Evolutionary conservation across 2,329 filamentous ascomycete genomes (phyloP), one percentile per base, ranked within the genome.

Genomic region (Teratosphaeria nubilosa): DNA sequence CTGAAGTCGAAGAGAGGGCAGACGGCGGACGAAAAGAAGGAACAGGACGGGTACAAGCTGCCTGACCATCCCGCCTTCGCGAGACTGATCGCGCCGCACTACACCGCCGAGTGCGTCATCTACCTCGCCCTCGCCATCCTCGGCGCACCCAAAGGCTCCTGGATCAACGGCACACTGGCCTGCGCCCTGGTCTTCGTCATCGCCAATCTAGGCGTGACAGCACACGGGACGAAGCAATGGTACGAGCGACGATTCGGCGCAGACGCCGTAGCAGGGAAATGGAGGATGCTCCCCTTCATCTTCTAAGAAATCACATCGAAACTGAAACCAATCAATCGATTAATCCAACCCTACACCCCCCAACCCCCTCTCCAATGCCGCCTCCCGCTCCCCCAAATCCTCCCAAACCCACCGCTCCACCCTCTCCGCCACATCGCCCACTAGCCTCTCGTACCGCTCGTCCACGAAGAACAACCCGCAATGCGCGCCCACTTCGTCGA

Each of bases 401-500:
- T 34, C 55, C 16, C 27, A 1, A 4, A 73, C 66, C 72, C 72
- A 74, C 30, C 63, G 61, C 57, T 71, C 69, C 16, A 73, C 64
- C 60, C 70, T 61, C 57, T 68, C 70, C 41, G 68, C 68, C 31
- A 73, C 70, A 58, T 73, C 70, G 9, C 70, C 70, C 9, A 74
- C 70, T 53, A 74, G 57, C 9, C 66, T 58, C 60, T 73, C 69
- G 58, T 74, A 74, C 58, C 70, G 60, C 60, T 84, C 79, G 6
- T 86, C 85, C 0, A 84, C 74, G 13, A 89, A 82, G 74, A 95
- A 96, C 55, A 96, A 75, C 0, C 87, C 86, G 61, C 89, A 92
- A 70, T 95, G 91, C 10, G 91, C 91, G 6, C 83, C 85, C 0
- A 95, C 87, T 72, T 95, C 89, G 68, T 95, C 91, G 60, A 94